phyloP scores from a whole-genome alignment of 164 flowering plant genomes.

The Aristolochia californica region DNA sequence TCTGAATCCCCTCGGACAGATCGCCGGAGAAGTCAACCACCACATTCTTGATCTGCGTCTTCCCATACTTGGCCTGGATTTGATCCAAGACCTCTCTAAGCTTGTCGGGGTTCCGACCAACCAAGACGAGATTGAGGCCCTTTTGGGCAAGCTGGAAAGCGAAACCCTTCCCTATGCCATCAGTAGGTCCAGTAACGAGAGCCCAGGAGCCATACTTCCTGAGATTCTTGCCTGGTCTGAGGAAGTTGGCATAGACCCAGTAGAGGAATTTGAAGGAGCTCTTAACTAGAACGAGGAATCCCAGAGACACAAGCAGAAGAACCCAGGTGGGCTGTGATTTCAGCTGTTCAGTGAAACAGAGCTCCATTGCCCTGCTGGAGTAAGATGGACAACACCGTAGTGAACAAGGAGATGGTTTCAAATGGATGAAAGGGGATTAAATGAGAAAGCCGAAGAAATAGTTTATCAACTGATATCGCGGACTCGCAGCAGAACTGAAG shows the following conservation, averaged over 20 bases:
- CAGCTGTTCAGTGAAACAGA: conserved; percentile 12
- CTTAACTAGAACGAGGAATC: conserved; percentile 28
- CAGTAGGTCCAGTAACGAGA: conserved; percentile 79
- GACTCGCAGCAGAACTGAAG: background rate
- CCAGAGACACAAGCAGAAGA: conserved; percentile 33
- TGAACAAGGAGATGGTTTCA: background rate
- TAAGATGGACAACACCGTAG: background rate
- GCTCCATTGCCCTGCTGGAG: conserved; percentile 4
- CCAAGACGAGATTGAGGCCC: conserved; percentile 64
- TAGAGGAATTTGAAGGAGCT: conserved; percentile 24
- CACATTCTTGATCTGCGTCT: conserved; percentile 47
- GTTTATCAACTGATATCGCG: background rate
- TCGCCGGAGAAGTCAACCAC: conserved; percentile 78
- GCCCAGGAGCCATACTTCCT: conserved; percentile 94
- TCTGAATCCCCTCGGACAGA: conserved; percentile 45
- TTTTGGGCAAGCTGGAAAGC: conserved; percentile 73
- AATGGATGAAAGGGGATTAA: background rate
- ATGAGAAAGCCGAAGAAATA: background rate
- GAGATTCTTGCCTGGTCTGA: conserved; percentile 72
- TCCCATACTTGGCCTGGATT: conserved; percentile 33
- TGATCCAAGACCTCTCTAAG: conserved; percentile 43
- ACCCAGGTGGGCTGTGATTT: conserved; percentile 36
- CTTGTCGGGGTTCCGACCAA: conserved; percentile 69
- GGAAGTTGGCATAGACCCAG: conserved; percentile 61
- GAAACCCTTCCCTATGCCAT: conserved; percentile 86